Evolutionary conservation across 2,329 filamentous ascomycete species (phyloP), one percentile per base, ranked within the genome.

Genomic region (Claviceps monticola): DNA sequence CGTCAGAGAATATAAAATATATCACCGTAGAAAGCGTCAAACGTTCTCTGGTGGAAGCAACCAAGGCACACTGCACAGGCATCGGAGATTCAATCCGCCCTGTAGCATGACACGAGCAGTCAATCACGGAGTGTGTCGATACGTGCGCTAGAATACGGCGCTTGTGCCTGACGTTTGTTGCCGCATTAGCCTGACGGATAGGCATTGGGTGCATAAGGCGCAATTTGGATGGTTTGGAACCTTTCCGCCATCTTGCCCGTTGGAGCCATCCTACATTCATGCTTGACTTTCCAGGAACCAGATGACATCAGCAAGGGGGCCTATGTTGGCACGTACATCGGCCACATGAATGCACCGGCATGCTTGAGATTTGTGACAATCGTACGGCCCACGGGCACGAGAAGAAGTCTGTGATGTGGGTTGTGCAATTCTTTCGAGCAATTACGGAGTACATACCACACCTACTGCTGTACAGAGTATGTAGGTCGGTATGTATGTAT

Each of bases 181-280:
- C 11, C 42, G 4, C 16, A 21, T 23, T 11, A 34, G 29, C 9
- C 29, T 34, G 29, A 34, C 29, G 29, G 9, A 34, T 11, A 9
- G 29, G 29, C 29, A 34, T 34, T 49, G 46, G 41, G 14, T 39
- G 51, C 51, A 53, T 53, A 16, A 49, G 23, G 19, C 41, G 51
- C 17, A 53, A 53, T 50, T 50, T 53, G 21, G 45, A 34, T 38
- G 8, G 23, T 17, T 4, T 44, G 8, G 26, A 17, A 29, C n/a
- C 16, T 11, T 37, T 49, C 44, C n/a, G 23, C 39, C 14, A 21
- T 46, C 21, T 17, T 49, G 21, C 26, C 3, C n/a, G 23, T 48
- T 44, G 5, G 26, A 14, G 29, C 19, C 29, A 44, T 45, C 29
- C 47, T 19, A 41, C 34, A 21, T 39, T 39, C 49, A 51, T 51